Conservation (phyloP, 306 rosid genomes). For the Oxytropis ochrocephala region DNA sequence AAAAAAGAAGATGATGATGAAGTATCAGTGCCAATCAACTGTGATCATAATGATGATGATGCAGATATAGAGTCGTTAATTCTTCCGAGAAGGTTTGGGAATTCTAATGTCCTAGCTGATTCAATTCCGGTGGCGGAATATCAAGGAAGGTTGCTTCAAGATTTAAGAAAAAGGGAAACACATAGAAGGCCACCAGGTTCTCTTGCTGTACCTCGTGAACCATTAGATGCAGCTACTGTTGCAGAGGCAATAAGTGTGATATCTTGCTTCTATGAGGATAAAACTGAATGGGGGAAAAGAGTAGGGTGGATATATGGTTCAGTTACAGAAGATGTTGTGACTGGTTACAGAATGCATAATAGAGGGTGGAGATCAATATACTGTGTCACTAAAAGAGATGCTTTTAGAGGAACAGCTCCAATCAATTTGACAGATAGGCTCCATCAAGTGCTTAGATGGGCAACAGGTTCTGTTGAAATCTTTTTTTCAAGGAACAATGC, state of each 20-base stretch:
- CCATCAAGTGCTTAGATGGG: conserved; percentile 87
- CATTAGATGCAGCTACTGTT: conserved; percentile 75
- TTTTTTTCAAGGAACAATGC: conserved; percentile 83
- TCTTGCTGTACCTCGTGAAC: conserved; percentile 74
- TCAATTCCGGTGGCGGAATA: conserved; percentile 82
- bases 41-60: conserved; percentile 44
- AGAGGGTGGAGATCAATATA: conserved; percentile 88
- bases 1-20: conserved; percentile 66
- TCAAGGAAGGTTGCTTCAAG: conserved; percentile 77
- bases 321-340: conserved; percentile 87
- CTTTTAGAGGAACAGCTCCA: conserved; percentile 79
- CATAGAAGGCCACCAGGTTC: conserved; percentile 81
- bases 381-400: conserved; percentile 77
- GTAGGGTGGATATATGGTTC: conserved; percentile 97
- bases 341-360: conserved; percentile 86
- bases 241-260: conserved; percentile 82
- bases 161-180: conserved; percentile 46
- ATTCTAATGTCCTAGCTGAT: conserved; percentile 58
- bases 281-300: conserved; percentile 84
- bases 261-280: conserved; percentile 82
- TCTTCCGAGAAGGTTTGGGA: conserved; percentile 73
- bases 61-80: conserved; percentile 79
- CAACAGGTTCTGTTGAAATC: conserved; percentile 81
- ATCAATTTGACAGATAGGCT: conserved; percentile 80
- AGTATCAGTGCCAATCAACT: conserved; percentile 39